Percentiles rank a stretch among this genome's conserved stretches.
Conservation (phyloP, 2,329 filamentous ascomycete genomes). For the Microdochium trichocladiopsis region DNA sequence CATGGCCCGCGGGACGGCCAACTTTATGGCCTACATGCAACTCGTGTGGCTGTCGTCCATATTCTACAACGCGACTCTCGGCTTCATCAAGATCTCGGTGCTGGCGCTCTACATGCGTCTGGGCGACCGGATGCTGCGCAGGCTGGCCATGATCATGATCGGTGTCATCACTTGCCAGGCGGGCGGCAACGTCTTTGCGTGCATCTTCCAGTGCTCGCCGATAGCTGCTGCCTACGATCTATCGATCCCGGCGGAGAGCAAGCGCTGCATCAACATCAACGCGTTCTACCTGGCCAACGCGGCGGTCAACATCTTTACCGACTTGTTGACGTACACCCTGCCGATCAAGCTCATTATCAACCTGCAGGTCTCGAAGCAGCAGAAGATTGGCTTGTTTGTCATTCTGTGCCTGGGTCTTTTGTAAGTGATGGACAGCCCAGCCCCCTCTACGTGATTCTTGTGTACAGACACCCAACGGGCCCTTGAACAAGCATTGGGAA, state of each 20-base stretch:
- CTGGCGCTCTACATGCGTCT: conserved; percentile 36
- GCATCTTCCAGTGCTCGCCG: neutral
- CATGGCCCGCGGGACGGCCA: conserved; percentile 3
- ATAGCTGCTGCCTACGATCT: neutral
- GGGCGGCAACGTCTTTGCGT: conserved; percentile 17
- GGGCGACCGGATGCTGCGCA: conserved; percentile 26
- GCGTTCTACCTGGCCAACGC: conserved; percentile 39
- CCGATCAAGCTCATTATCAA: conserved; percentile 33
- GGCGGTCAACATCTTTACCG: conserved; percentile 36
- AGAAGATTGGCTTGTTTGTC: conserved; percentile 23
- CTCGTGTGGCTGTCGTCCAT: conserved; percentile 35
- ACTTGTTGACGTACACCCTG: conserved; percentile 34
- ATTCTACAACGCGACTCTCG: conserved; percentile 37
- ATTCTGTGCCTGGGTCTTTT: conserved; percentile 37
- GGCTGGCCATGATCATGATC: conserved; percentile 28
- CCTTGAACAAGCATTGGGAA: neutral
- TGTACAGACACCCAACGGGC: no score
- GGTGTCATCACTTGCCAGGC: conserved; percentile 30
- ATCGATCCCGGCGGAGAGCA: conserved; percentile 7
- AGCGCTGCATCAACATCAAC: conserved; percentile 35
- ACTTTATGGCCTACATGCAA: conserved; percentile 10
- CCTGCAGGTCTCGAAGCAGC: conserved; percentile 33
- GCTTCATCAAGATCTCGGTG: conserved; percentile 40
- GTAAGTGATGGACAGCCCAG: conserved; percentile 9
- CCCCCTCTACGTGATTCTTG: neutral